Percentiles rank a stretch among this genome's conserved stretches.
Evolutionary conservation across 345 rosid species (phyloP).

Genomic region (Linum usitatissimum): DNA sequence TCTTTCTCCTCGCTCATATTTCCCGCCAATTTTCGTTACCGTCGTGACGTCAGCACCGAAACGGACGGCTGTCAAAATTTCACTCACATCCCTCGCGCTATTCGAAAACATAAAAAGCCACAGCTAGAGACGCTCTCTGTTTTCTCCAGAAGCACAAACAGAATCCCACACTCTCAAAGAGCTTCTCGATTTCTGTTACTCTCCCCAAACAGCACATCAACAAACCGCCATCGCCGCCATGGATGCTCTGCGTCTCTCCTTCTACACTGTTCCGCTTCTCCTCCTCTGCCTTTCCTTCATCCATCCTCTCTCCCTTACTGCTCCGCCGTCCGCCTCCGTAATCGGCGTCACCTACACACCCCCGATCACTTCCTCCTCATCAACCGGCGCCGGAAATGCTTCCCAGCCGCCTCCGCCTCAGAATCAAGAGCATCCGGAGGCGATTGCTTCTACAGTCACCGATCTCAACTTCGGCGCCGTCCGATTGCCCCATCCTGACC

Average conservation of each 20-base stretch:
- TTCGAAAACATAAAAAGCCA: background rate
- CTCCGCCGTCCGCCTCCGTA: conserved; percentile 23
- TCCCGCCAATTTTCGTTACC: background rate
- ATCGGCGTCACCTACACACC: conserved; percentile 13
- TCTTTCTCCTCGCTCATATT: background rate
- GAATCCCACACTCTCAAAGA: background rate
- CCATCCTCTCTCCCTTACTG: conserved; percentile 18
- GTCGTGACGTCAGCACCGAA: background rate
- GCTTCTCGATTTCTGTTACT: background rate
- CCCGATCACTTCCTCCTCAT: conserved; percentile 13
- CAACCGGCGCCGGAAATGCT: conserved; percentile 6
- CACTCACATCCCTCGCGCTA: background rate
- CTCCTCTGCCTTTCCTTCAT: conserved; percentile 15
- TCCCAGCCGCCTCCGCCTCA: conserved; percentile 13
- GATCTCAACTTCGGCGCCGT: conserved; percentile 40
- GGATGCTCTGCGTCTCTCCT: background rate
- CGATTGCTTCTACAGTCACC: conserved; percentile 29
- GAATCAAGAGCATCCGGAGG: conserved; percentile 16
- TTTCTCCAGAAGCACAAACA: background rate
- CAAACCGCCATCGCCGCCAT: conserved; percentile 14
- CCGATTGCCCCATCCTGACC: conserved; percentile 54
- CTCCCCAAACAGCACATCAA: conserved; percentile 3
- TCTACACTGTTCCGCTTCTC: conserved; percentile 2
- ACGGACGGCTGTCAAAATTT: background rate
- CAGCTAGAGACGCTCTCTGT: background rate